These are phyloP conservation scores for Yamadazyma diospyri DNA, from an alignment of 1,139 yeast species.

Conservation along the genomic window DNA sequence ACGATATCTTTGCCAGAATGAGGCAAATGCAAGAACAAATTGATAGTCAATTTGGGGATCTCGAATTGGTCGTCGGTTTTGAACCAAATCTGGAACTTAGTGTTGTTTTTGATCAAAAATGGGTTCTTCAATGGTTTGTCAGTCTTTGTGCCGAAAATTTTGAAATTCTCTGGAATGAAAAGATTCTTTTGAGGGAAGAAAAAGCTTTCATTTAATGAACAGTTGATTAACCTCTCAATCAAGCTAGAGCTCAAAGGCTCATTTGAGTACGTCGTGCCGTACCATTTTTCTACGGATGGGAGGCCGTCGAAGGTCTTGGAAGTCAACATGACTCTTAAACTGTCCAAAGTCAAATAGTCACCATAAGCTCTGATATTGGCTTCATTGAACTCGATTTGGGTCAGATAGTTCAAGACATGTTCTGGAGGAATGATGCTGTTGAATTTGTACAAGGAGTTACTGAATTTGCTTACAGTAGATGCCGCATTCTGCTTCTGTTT, in stretches of 20 bases:
- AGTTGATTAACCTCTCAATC: constrained; percentile 27
- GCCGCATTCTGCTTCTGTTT: constrained; percentile 65
- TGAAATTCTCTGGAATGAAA: constrained; percentile 77
- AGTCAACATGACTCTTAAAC: constrained; percentile 58
- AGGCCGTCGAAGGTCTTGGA: constrained; percentile 45
- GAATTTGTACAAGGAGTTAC: constrained; percentile 41
- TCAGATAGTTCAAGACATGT: constrained; percentile 53
- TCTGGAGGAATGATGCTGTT: constrained; percentile 56
- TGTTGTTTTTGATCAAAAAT: constrained; percentile 31
- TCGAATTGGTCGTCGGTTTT: constrained; percentile 88
- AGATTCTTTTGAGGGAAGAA: constrained; percentile 69
- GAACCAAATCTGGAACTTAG: constrained; percentile 63
- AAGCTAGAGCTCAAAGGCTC: constrained; percentile 42
- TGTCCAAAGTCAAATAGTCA: constrained; percentile 49
- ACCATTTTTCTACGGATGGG: constrained; percentile 66
- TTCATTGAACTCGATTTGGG: constrained; percentile 59
- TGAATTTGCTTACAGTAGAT: constrained; percentile 52
- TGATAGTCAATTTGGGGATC: constrained; percentile 80
- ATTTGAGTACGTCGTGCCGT: constrained; percentile 75
- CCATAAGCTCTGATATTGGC: constrained; percentile 50
- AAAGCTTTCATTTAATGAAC: constrained; percentile 37
- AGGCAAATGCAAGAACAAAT: constrained; percentile 65
- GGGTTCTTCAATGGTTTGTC: constrained; percentile 34
- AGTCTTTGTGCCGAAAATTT: constrained; percentile 44
- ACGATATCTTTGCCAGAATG: constrained; percentile 54